Conservation (phyloP, 345 rosid species). For the Eucalyptus pauciflora region DNA sequence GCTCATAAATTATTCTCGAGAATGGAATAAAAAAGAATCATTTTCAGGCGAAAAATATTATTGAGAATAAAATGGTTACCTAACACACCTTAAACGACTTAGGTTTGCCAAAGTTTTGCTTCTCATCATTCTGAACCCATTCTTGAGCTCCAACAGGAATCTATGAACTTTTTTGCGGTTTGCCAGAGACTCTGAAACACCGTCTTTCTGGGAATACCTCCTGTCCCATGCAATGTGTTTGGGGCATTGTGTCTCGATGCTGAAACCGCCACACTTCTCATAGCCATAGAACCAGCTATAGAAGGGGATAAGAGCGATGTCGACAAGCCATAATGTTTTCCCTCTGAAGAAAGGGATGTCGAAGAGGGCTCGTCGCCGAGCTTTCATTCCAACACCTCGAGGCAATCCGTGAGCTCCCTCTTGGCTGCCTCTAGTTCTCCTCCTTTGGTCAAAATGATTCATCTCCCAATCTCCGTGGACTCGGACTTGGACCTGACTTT, state of each 20-base stretch:
- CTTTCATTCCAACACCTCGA: conserved; percentile 5
- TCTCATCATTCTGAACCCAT: too few relatives aligned
- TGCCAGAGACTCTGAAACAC: conserved; percentile 1
- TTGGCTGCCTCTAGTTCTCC: conserved; percentile 7
- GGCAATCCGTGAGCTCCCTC: conserved; percentile 5
- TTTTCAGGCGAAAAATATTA: too few relatives aligned
- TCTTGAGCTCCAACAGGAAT: neutral
- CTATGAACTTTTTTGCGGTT: neutral
- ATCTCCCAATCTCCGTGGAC: neutral
- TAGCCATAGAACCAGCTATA: conserved; percentile 1
- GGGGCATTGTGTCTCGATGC: conserved; percentile 3
- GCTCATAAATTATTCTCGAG: too few relatives aligned
- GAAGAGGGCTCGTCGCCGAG: conserved; percentile 3
- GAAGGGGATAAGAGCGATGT: neutral
- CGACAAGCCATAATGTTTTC: conserved; percentile 9
- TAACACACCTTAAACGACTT: too few relatives aligned
- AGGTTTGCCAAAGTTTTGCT: neutral
- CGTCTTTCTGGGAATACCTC: conserved; percentile 11
- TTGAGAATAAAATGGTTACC: too few relatives aligned
- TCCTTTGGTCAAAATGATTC: neutral
- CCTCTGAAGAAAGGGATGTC: conserved; percentile 6
- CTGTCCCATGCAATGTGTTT: conserved; percentile 2
- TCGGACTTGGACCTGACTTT: neutral
- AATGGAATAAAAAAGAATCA: too few relatives aligned
- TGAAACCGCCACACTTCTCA: conserved; percentile 7